Evolutionary conservation across 2,329 filamentous ascomycete species (phyloP), one percentile per base, ranked within the genome.

Genomic region (Fusarium neocosmosporiellum): DNA sequence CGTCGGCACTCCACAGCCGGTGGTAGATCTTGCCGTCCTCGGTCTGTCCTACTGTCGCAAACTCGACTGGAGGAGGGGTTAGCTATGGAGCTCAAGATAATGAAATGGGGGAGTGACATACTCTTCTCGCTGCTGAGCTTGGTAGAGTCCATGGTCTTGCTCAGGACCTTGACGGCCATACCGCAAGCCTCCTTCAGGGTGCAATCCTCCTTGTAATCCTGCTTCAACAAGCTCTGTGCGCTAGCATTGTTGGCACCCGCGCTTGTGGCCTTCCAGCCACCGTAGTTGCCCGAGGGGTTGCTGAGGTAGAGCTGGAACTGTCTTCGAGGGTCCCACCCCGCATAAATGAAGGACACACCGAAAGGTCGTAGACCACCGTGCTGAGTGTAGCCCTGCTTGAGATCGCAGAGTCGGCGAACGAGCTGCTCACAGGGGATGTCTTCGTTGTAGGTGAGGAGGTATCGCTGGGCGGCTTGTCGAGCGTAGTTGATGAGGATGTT

Each of bases 401-500:
- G 87, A 87, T 99, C 96, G 86, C 97, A 99, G 79, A 99, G 89
- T 78, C 94, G 91, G 79, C 96, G 95, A 70, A 99, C 96, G 66
- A 99, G 94, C 85, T 99, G 96, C 84, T 99, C 96, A 87, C 96
- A 99, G 67, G 96, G 96, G 75, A 99, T 99, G 82, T 99, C 96
- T 92, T 98, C 95, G 88, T 98, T 98, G 89, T 99, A 99, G 79
- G 96, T 99, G 76, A 98, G 91, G 83, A 99, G 96, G 86, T 99
- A 98, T 81, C 93, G 91, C 87, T 99, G 96, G 78, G 96, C 96
- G 79, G 94, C 93, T 90, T 98, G 94, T 78, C 96, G 95, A 82
- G 96, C 97, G 85, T 97, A 98, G 89, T 99, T 99, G 91, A 99
- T 99, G 83, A 99, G 94, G 84, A 99, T 99, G 88, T 99, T 99